A percentile compares a stretch with the other conserved stretches of the same genome.
phyloP scores from a whole-genome alignment of 306 rosid genomes.

The Castanea sativa region DNA sequence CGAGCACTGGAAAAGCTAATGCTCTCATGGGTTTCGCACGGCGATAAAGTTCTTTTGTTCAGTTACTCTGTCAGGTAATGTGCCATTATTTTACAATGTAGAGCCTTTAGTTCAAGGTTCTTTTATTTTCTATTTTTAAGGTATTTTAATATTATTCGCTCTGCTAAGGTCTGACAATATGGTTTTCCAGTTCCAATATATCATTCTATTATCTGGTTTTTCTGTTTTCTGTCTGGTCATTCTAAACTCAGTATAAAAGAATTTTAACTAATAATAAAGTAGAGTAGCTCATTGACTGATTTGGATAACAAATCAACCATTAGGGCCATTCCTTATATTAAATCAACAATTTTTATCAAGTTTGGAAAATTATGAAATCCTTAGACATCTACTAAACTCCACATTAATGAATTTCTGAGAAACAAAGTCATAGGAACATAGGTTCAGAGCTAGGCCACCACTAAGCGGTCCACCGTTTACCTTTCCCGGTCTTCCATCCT shows the following conservation, averaged over 20 bases:
- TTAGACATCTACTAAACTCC: background rate
- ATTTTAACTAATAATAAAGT: background rate
- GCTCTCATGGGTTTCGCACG: slow-evolving; percentile 65
- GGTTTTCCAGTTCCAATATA: background rate
- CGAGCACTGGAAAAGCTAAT: slow-evolving; percentile 76
- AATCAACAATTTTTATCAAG: background rate
- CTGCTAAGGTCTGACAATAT: background rate
- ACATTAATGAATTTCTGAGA: background rate
- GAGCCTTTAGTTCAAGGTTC: background rate
- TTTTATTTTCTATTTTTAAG: background rate
- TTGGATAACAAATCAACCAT: background rate
- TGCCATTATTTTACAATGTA: background rate
- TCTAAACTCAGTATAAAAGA: background rate
- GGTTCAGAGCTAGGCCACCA: too few relatives aligned
- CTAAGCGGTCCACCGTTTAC: too few relatives aligned
- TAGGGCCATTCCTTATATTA: background rate
- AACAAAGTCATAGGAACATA: too few relatives aligned
- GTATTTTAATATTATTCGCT: background rate
- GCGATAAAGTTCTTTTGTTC: slow-evolving; percentile 95
- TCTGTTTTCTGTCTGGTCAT: slow-evolving; percentile 6
- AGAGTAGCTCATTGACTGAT: background rate
- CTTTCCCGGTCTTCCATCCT: too few relatives aligned
- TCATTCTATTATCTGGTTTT: background rate
- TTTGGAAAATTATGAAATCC: background rate
- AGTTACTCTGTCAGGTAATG: slow-evolving; percentile 86